Evolutionary conservation across 164 flowering plant species (phyloP), one percentile per base, ranked within the genome.

Genomic region (Annona squamosa): DNA sequence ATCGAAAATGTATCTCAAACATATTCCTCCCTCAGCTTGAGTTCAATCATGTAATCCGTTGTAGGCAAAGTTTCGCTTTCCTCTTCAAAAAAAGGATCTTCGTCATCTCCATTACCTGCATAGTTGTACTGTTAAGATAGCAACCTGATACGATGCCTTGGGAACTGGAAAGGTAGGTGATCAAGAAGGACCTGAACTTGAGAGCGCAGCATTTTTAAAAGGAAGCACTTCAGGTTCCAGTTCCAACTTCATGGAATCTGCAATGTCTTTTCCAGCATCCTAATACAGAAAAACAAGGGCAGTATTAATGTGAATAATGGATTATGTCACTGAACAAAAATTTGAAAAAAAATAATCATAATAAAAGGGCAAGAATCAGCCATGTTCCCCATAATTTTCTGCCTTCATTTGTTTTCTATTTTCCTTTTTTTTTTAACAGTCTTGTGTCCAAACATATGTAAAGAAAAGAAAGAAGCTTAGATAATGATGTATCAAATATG

Each of bases 1-100:
- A 66, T 42, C 47, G 17, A 66, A 66, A 42, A 13, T 63, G 37
- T 16, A 42, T 42, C 46, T 66, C 68, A 12, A 42, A 42, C 47
- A 44, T 42, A 43, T 66, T 66, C 46, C 68, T 66, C 68, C 68
- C 43, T 66, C 68, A 66, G 68, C 68, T 5, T 66, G n/a, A 42
- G 46, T 10, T 66, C 46, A 43, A 66, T 42, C 68, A 66, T 37
- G 3, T 42, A 43, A 46, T 66, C 68, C 17, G 46, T 46, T 42
- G 13, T 9, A 42, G 46, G 13, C 68, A n/a, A 66, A 12, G 12
- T 46, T 42, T 66, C 68, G 10, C 43, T 10, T 5, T 4, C 45
- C 43, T 66, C 68, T 66, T 42, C 16, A 43, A 66, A 44, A 47
- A 66, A 44, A 42, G 68, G 68, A 44, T 66, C 48, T 12, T 66